Evolutionary conservation across 164 flowering plant species (phyloP).

Genomic region (Protea cynaroides): DNA sequence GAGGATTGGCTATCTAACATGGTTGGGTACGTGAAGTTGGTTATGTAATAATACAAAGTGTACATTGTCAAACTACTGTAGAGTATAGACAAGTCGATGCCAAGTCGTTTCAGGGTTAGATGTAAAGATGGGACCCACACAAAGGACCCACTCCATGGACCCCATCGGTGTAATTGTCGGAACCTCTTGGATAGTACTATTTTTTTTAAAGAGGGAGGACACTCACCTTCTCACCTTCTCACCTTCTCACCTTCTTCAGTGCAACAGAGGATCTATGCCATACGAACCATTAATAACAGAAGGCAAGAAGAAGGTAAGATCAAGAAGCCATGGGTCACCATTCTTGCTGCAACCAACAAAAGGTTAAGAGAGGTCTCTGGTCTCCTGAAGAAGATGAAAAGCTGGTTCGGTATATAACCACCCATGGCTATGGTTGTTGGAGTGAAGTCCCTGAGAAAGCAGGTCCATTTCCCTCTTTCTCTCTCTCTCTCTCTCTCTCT

Average conservation of each 20-base stretch:
- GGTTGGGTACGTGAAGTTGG: conserved; percentile 33
- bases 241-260: background rate
- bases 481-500: conserved; percentile 8
- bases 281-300: background rate
- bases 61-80: conserved; percentile 33
- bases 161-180: conserved; percentile 32
- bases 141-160: conserved; percentile 4
- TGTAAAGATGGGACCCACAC: conserved; percentile 28
- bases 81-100: conserved; percentile 29
- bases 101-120: conserved; percentile 80
- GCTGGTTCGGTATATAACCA: conserved; percentile 63
- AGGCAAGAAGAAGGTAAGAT: background rate
- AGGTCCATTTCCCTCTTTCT: conserved; percentile 30
- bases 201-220: conserved; percentile 4
- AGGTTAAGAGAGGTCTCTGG: conserved; percentile 92
- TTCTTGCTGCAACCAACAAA: conserved; percentile 86
- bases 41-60: conserved; percentile 36
- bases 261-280: background rate
- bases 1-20: background rate
- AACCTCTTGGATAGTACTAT: background rate
- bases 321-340: conserved; percentile 64
- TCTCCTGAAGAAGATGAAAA: conserved; percentile 89
- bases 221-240: background rate
- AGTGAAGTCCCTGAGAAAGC: conserved; percentile 89
- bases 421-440: conserved; percentile 89